These are phyloP conservation scores for Lipomyces kockii DNA, from an alignment of 805 yeast genomes.

Conservation along the genomic window DNA sequence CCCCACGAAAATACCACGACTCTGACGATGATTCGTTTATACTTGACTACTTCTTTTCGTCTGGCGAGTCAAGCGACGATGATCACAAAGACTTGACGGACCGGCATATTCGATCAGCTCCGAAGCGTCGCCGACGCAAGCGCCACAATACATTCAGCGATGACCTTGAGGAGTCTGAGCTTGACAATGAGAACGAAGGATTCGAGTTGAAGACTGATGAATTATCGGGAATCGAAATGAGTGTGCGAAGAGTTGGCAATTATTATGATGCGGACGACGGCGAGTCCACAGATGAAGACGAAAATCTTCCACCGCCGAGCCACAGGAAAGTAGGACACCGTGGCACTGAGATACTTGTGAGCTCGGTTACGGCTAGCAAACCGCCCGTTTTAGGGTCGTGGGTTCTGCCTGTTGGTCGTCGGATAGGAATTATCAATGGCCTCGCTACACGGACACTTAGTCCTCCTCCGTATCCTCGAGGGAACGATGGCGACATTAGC, in stretches of 20 bases:
- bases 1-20: constrained; percentile 39
- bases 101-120: constrained; percentile 10
- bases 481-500: constrained; percentile 15
- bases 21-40: constrained; percentile 69
- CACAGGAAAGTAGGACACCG: constrained; percentile 69
- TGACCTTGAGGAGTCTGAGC: constrained; percentile 38
- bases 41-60: constrained; percentile 73
- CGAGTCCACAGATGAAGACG: constrained; percentile 93
- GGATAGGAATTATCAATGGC: constrained; percentile 94
- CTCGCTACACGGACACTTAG: constrained; percentile 81
- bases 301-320: constrained; percentile 74
- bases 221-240: constrained; percentile 43
- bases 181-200: constrained; percentile 17
- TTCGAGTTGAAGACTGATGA: constrained; percentile 42
- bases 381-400: constrained; percentile 95
- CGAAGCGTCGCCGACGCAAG: constrained; percentile 20
- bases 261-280: constrained; percentile 57
- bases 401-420: constrained; percentile 74
- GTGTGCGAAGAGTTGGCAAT: constrained; percentile 40
- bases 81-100: constrained; percentile 31
- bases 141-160: constrained; percentile 23
- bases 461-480: constrained; percentile 48
- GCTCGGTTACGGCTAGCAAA: constrained; percentile 77
- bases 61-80: constrained; percentile 45
- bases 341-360: constrained; percentile 87